Conservation (phyloP, 306 rosid genomes). For the Canavalia ensiformis region DNA sequence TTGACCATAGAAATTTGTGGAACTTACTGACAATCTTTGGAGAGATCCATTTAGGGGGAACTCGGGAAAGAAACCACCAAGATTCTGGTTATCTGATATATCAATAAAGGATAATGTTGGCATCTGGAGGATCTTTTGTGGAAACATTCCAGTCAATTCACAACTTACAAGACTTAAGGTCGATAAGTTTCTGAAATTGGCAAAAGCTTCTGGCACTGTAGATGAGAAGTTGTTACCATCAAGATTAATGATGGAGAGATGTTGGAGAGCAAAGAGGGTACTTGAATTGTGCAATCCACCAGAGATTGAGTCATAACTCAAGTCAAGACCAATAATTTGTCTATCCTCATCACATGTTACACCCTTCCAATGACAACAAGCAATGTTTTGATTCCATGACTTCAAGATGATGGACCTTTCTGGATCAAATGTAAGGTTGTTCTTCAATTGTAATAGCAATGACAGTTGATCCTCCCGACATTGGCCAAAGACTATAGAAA, state of each 20-base stretch:
- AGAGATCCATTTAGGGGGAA: slow-evolving; percentile 14
- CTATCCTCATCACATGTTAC: slow-evolving; percentile 47
- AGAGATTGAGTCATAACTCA: background rate
- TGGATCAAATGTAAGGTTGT: background rate
- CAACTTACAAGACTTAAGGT: background rate
- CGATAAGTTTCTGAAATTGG: slow-evolving; percentile 25
- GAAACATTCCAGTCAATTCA: slow-evolving; percentile 40
- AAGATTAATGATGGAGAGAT: slow-evolving; percentile 4
- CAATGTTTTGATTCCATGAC: slow-evolving; percentile 39
- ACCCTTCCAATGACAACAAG: slow-evolving; percentile 60
- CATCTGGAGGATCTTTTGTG: slow-evolving; percentile 36
- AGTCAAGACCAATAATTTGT: slow-evolving; percentile 29
- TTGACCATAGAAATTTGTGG: slow-evolving; percentile 4
- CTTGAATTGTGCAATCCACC: slow-evolving; percentile 26
- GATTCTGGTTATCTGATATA: background rate
- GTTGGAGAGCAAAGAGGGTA: slow-evolving; percentile 22
- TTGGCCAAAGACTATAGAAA: background rate
- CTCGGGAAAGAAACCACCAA: slow-evolving; percentile 22
- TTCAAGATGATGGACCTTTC: background rate
- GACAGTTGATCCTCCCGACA: background rate
- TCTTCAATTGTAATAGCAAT: background rate
- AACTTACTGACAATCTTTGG: background rate
- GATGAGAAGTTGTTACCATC: background rate
- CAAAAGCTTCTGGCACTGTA: slow-evolving; percentile 22
- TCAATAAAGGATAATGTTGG: slow-evolving; percentile 36